phyloP scores from a whole-genome alignment of 2,329 filamentous ascomycete genomes.

The Beauveria brongniartii region DNA sequence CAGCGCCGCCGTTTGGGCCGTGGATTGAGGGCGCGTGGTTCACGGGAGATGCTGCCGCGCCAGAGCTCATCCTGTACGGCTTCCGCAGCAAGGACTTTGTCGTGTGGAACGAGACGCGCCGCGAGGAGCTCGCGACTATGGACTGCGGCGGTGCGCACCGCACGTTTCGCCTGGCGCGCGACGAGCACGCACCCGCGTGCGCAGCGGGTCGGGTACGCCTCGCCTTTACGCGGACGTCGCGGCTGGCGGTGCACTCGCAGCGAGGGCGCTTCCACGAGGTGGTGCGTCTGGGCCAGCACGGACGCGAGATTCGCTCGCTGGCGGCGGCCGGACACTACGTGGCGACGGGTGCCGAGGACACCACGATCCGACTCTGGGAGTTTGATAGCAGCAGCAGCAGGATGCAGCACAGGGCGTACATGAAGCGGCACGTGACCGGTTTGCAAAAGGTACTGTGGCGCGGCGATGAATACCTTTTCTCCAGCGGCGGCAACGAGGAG shows the following conservation, averaged over 20 bases:
- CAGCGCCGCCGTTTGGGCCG: conserved; percentile 61
- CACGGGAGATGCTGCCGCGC: conserved; percentile 18
- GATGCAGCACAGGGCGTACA: conserved; percentile 48
- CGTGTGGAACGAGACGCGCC: conserved; percentile 67
- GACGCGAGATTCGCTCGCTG: conserved; percentile 66
- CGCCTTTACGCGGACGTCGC: conserved; percentile 66
- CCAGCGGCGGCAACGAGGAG: conserved; percentile 80
- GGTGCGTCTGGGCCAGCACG: conserved; percentile 68
- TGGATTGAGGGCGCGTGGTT: conserved; percentile 69
- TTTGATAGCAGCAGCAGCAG: conserved; percentile 15
- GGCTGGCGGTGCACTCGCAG: conserved; percentile 40
- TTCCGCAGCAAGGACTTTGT: conserved; percentile 76
- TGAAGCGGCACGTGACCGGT: conserved; percentile 75
- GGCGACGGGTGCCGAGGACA: conserved; percentile 68
- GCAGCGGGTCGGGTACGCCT: conserved; percentile 39
- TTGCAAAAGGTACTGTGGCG: conserved; percentile 77
- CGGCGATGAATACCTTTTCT: conserved; percentile 65
- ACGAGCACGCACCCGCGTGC: conserved; percentile 18
- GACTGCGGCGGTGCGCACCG: conserved; percentile 83
- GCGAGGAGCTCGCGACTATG: conserved; percentile 61
- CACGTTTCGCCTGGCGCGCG: conserved; percentile 50
- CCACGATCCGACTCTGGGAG: conserved; percentile 63
- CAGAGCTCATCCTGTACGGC: conserved; percentile 65
- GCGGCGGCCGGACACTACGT: conserved; percentile 30
- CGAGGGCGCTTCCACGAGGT: conserved; percentile 28